Percentiles rank a stretch among this genome's conserved stretches.
Evolutionary conservation across 352 stramenopile species (phyloP).

Genomic region (Blastocystis sp.): DNA sequence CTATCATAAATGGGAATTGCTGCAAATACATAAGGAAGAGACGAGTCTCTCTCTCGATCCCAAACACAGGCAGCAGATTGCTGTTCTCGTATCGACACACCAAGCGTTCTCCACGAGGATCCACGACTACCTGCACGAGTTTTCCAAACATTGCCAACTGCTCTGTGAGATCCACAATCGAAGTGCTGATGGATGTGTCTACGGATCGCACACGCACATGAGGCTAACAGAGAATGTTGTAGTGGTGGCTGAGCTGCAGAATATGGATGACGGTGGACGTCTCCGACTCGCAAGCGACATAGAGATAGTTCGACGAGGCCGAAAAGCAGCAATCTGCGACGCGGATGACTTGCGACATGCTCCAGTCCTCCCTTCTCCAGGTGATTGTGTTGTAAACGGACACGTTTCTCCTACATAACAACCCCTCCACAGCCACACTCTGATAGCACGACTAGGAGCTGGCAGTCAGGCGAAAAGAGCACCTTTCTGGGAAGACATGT

Average conservation of each 20-base stretch:
- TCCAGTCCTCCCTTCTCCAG: not conserved
- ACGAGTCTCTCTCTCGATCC: not conserved
- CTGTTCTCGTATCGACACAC: not conserved
- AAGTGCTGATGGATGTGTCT: not conserved
- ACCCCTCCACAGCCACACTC: not conserved
- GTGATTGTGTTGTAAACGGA: not conserved
- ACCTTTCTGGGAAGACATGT: not conserved
- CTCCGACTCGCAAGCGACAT: not conserved
- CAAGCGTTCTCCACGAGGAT: not conserved
- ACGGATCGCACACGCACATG: not conserved
- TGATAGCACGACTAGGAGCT: not conserved
- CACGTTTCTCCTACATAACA: not conserved
- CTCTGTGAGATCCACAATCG: not conserved
- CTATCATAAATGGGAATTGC: not conserved
- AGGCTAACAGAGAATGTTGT: not conserved
- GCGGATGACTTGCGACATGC: not conserved
- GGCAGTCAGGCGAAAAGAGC: conserved; percentile 1
- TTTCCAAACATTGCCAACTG: not conserved
- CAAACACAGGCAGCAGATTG: not conserved
- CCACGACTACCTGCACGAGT: not conserved
- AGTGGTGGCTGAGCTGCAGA: not conserved
- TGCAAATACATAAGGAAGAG: not conserved
- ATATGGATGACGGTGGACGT: not conserved
- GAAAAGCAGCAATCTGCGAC: conserved; percentile 8
- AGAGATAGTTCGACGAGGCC: not conserved